Evolutionary conservation across 1,284 basidiomycete genomes (phyloP), one percentile per base, ranked within the genome.

Genomic region (Puccinia coronata): DNA sequence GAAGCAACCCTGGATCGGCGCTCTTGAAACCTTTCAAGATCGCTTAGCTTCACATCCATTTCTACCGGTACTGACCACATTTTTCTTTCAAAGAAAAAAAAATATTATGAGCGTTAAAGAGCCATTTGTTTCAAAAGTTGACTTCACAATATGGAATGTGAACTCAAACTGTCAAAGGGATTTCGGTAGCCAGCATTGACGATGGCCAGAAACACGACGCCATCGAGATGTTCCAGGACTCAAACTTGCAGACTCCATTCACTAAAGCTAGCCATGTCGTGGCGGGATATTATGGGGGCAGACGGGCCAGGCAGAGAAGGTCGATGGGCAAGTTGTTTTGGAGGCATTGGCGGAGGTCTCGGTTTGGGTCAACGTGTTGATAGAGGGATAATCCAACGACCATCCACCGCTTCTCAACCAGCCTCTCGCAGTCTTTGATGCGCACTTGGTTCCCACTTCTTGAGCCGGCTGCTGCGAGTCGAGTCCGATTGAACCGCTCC

Each of bases 211-310:
- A 72, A 80, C 16, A 80, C 34, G 23, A 43, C 65, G 20, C 69
- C 78, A 49, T 72, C 47, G 12, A 73, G 55, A n/a, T 57, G 43
- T 43, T 80, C 41, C 51, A 69, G 65, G 78, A 63, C 55, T 70
- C 78, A 80, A 49, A 80, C 36, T 34, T 80, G 78, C 36, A 59
- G 51, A 25, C 20, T 39, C 78, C 78, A 80, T 72, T 80, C 63
- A 43, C 39, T 67, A 2, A 8, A 25, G 28, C 31, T 43, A 6
- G 23, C 28, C 9, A 16, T 31, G 36, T 36, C 36, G 55, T 28
- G 49, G 31, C 28, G 41, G 51, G 28, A 25, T 23, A n/a, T n/a
- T 8, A 53, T 31, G 4, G n/a, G n/a, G 28, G 4, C 28, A 16
- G n/a, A 1, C 23, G 28, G n/a, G 34, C 3, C 11, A n/a, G 36